Evolutionary conservation across 306 rosid species (phyloP).

Genomic region (Arachis hypogaea): DNA sequence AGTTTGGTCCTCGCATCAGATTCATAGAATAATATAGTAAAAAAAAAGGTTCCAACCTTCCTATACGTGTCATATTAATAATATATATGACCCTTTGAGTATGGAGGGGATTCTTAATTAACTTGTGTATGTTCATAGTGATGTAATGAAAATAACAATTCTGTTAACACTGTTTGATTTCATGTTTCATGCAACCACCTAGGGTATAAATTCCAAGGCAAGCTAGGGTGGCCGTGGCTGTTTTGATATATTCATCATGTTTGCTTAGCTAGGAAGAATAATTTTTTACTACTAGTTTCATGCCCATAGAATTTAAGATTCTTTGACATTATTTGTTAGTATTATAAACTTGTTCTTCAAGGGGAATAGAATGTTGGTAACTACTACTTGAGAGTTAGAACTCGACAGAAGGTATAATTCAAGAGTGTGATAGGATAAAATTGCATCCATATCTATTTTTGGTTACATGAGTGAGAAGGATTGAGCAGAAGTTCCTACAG

Average conservation of each 20-base stretch:
- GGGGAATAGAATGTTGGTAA: conserved; percentile 13
- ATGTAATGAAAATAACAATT: conserved; percentile 19
- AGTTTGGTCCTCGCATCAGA: conserved; percentile 63
- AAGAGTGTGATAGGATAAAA: conserved; percentile 23
- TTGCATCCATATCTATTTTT: conserved; percentile 22
- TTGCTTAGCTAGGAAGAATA: conserved; percentile 11
- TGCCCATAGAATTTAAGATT: conserved; percentile 10
- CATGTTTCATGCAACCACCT: conserved; percentile 21
- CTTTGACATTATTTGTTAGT: background rate
- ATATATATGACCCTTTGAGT: conserved; percentile 33
- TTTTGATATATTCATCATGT: conserved; percentile 6
- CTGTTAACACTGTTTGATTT: background rate
- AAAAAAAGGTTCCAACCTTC: background rate
- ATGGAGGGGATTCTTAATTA: conserved; percentile 40
- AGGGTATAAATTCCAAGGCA: conserved; percentile 40
- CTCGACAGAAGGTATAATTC: background rate
- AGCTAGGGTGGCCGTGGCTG: background rate
- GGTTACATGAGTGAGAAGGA: background rate
- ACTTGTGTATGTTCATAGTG: background rate
- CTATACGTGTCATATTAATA: background rate
- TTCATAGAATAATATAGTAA: conserved; percentile 50
- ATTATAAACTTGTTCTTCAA: background rate
- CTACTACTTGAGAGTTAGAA: conserved; percentile 19
- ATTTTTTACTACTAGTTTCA: background rate
- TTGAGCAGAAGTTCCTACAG: conserved; percentile 20